These are phyloP conservation scores for Ceratocystis variospora DNA, from an alignment of 2,329 filamentous ascomycete species.

Conservation along the genomic window DNA sequence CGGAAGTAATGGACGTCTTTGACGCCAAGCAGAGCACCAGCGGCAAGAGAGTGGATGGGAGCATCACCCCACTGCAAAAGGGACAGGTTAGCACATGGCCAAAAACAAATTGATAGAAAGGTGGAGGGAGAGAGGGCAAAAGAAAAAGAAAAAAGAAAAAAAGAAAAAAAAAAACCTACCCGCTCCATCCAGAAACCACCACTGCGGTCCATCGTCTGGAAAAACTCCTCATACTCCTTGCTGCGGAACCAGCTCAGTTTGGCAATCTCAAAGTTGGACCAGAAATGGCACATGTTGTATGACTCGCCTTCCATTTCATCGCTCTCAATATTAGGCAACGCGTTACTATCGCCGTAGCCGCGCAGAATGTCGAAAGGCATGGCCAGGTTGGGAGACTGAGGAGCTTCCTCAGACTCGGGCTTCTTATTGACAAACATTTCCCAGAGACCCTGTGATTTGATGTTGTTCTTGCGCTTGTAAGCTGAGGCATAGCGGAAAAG, in stretches of 20 bases:
- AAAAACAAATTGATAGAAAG: background rate
- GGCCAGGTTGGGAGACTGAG: conserved; percentile 49
- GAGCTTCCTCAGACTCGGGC: conserved; percentile 44
- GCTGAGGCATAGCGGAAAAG: conserved; percentile 98
- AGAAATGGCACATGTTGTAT: conserved; percentile 99
- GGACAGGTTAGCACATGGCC: conserved; percentile 22
- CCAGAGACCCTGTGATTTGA: conserved; percentile 87
- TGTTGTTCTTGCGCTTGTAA: conserved; percentile 83
- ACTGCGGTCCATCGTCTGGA: conserved; percentile 95
- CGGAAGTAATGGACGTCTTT: conserved; percentile 96
- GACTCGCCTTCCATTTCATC: conserved; percentile 94
- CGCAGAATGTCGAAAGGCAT: conserved; percentile 71
- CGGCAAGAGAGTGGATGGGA: conserved; percentile 92
- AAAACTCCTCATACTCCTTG: conserved; percentile 95
- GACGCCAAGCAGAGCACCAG: conserved; percentile 68
- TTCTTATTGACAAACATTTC: conserved; percentile 88
- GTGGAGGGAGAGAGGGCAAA: background rate
- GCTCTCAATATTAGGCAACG: conserved; percentile 68
- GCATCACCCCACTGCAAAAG: conserved; percentile 87
- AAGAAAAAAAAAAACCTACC: conserved; percentile 36
- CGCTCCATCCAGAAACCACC: conserved; percentile 99
- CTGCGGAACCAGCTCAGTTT: conserved; percentile 90
- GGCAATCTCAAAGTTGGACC: conserved; percentile 99
- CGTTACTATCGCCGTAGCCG: conserved; percentile 55
- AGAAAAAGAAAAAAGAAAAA: background rate